Percentiles rank a stretch among this genome's conserved stretches.
Evolutionary conservation across 306 rosid species (phyloP).

Genomic region (Gleditsia sinensis): DNA sequence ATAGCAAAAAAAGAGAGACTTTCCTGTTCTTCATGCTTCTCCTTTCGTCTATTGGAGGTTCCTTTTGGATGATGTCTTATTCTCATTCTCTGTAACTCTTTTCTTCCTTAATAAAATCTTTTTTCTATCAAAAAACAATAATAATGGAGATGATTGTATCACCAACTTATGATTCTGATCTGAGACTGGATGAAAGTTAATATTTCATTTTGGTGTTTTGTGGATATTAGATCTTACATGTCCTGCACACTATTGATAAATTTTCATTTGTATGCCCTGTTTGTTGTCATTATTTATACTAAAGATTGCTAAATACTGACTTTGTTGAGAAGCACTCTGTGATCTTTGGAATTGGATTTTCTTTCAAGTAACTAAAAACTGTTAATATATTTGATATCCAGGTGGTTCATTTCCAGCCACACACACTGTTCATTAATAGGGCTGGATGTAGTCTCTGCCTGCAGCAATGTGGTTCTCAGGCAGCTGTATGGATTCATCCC

Average conservation of each 20-base stretch:
- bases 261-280: background rate
- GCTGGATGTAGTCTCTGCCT: conserved; percentile 85
- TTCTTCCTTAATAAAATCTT: background rate
- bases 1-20: too few species aligned
- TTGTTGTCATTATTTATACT: background rate
- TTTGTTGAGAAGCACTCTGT: background rate
- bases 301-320: background rate
- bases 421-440: conserved; percentile 79
- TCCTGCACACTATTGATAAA: background rate
- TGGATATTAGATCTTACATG: background rate
- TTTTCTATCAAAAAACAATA: background rate
- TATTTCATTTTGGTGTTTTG: background rate
- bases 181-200: background rate
- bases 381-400: conserved; percentile 46
- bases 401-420: conserved; percentile 91
- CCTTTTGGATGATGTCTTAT: background rate
- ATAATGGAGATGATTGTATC: background rate
- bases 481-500: conserved; percentile 82
- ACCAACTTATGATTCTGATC: background rate
- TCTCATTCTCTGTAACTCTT: background rate
- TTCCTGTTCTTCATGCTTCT: background rate
- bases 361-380: conserved; percentile 6
- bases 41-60: background rate
- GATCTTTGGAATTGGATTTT: background rate
- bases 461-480: conserved; percentile 85